A percentile compares a stretch with the other conserved stretches of the same genome.
These are phyloP conservation scores for Suillus weaverae DNA, from an alignment of 768 basidiomycete genomes.

Conservation along the genomic window DNA sequence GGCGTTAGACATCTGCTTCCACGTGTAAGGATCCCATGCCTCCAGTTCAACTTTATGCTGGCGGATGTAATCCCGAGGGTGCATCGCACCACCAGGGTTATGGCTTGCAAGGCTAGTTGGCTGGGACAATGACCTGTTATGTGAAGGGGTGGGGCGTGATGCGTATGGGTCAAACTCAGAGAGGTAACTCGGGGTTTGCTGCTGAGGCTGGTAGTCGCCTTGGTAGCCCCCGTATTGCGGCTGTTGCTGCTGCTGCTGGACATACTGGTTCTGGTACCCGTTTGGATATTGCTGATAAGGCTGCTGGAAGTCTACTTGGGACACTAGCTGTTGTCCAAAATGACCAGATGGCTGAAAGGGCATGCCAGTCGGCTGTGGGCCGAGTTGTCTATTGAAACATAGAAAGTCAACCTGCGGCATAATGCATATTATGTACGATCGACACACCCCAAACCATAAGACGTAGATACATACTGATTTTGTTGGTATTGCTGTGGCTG, in stretches of 20 bases:
- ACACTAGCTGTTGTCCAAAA: conserved; percentile 57
- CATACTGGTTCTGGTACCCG: conserved; percentile 26
- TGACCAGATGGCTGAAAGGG: conserved; percentile 52
- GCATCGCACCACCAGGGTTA: conserved; percentile 39
- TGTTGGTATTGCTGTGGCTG: conserved; percentile 24
- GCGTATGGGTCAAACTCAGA: conserved; percentile 44
- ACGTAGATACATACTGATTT: conserved; percentile 23
- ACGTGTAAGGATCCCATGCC: conserved; percentile 65
- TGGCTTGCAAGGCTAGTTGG: conserved; percentile 4
- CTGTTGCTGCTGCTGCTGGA: conserved; percentile 12
- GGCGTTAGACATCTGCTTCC: conserved; percentile 65
- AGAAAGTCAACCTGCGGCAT: background rate
- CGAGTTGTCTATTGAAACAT: conserved; percentile 24
- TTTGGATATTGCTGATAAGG: conserved; percentile 22
- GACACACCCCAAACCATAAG: conserved; percentile 25
- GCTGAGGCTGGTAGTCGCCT: conserved; percentile 23
- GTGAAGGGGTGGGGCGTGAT: conserved; percentile 19
- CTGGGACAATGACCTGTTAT: conserved; percentile 4
- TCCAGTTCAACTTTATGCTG: conserved; percentile 68
- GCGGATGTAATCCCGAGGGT: conserved; percentile 71
- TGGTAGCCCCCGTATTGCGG: conserved; percentile 30
- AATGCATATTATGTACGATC: conserved; percentile 16
- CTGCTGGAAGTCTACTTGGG: conserved; percentile 17
- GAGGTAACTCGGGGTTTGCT: conserved; percentile 26
- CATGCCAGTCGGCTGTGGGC: conserved; percentile 32